Percentiles rank a stretch among this genome's conserved stretches.
Evolutionary conservation across 345 rosid species (phyloP).

Genomic region (Eucalyptus sp.): DNA sequence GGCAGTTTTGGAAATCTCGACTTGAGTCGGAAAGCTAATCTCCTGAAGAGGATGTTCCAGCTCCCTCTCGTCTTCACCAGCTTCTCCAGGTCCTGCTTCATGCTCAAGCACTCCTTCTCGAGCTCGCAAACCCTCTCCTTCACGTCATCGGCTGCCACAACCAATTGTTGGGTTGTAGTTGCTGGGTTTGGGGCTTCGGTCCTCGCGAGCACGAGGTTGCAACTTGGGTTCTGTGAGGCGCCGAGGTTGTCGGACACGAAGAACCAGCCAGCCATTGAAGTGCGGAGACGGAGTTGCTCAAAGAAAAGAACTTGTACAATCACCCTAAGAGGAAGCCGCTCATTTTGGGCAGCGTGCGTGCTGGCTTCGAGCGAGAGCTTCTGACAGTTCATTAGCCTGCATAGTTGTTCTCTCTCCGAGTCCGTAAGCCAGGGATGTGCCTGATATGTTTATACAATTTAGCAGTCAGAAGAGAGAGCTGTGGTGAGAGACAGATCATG

Average conservation of each 20-base stretch:
- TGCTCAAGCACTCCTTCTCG: slow-evolving; percentile 65
- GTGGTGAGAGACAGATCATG: neutral
- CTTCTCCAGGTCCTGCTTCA: slow-evolving; percentile 75
- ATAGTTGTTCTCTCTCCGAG: slow-evolving; percentile 63
- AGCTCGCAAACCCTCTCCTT: slow-evolving; percentile 63
- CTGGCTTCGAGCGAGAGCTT: slow-evolving; percentile 86
- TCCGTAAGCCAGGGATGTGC: slow-evolving; percentile 91
- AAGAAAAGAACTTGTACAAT: slow-evolving; percentile 86
- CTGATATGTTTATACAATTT: slow-evolving; percentile 10
- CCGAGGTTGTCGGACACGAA: slow-evolving; percentile 51
- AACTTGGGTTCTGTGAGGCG: slow-evolving; percentile 20
- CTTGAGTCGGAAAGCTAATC: slow-evolving; percentile 17
- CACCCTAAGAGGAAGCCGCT: slow-evolving; percentile 78
- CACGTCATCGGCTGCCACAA: slow-evolving; percentile 30
- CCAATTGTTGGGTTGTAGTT: neutral
- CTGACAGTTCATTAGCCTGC: slow-evolving; percentile 79
- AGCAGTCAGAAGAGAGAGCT: neutral
- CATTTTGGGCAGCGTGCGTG: slow-evolving; percentile 92
- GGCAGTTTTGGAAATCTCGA: slow-evolving; percentile 11
- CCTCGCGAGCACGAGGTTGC: slow-evolving; percentile 30
- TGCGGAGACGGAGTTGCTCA: slow-evolving; percentile 80
- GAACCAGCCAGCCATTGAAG: slow-evolving; percentile 63
- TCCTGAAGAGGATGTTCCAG: slow-evolving; percentile 46
- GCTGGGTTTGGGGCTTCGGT: slow-evolving; percentile 1
- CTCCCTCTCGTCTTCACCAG: slow-evolving; percentile 49